Percentiles rank a stretch among this genome's conserved stretches.
phyloP scores from a whole-genome alignment of 768 basidiomycete species.

The Lactifluus rugatus region DNA sequence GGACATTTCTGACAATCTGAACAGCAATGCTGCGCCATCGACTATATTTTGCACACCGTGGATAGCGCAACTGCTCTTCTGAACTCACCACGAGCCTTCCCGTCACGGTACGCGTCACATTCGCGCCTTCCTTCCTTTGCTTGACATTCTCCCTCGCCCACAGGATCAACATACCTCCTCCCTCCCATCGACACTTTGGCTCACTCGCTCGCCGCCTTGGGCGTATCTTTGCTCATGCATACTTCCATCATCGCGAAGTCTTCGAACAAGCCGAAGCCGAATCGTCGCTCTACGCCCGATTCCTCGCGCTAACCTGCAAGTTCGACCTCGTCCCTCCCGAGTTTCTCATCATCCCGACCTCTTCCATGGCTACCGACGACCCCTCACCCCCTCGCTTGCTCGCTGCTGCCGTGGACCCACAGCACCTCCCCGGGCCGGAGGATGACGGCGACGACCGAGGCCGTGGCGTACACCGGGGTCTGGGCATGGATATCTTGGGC shows the following conservation, averaged over 20 bases:
- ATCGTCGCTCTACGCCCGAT: slow-evolving; percentile 82
- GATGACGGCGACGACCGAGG: slow-evolving; percentile 17
- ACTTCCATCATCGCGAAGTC: slow-evolving; percentile 86
- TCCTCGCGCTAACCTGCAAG: slow-evolving; percentile 69
- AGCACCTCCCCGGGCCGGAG: background rate
- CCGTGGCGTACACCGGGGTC: slow-evolving; percentile 12
- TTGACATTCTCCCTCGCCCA: slow-evolving; percentile 11
- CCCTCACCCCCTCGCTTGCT: slow-evolving; percentile 19
- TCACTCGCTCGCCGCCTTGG: slow-evolving; percentile 86
- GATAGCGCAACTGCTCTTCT: slow-evolving; percentile 89
- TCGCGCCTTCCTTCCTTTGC: background rate
- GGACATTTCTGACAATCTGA: background rate
- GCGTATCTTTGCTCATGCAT: slow-evolving; percentile 93
- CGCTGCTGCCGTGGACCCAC: slow-evolving; percentile 16
- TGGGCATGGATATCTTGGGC: slow-evolving; percentile 10
- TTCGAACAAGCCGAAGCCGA: slow-evolving; percentile 89
- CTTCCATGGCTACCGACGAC: slow-evolving; percentile 26
- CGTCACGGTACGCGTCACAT: slow-evolving; percentile 54
- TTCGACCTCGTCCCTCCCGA: slow-evolving; percentile 77
- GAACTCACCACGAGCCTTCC: slow-evolving; percentile 86
- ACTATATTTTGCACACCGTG: slow-evolving; percentile 88
- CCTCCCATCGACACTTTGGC: slow-evolving; percentile 81
- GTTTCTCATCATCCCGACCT: slow-evolving; percentile 70
- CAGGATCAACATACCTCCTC: slow-evolving; percentile 71
- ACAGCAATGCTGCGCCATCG: slow-evolving; percentile 93